Evolutionary conservation across 495 filamentous ascomycete genomes (phyloP), one percentile per base, ranked within the genome.

Genomic region (Xylaria sp.): DNA sequence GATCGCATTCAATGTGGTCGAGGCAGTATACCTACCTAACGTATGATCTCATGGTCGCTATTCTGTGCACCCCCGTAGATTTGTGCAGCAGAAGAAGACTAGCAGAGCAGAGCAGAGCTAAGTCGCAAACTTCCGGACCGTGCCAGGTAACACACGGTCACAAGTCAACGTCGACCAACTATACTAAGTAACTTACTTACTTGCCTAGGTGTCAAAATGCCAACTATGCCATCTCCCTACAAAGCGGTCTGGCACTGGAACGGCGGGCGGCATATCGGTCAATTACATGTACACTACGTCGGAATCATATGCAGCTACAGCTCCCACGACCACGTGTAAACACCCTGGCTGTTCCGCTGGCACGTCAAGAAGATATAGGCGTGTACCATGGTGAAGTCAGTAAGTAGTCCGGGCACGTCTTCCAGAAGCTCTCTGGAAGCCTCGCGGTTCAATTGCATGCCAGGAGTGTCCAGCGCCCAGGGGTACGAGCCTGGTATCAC

Each of bases 371-470:
- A 58, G 50, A 59, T 5, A 21, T 5, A 58, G 17, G 35, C 58
- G 43, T 59, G 31, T 33, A 31, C 29, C 31, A 37, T 37, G 57
- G 57, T 35, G 31, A n/a, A 59, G 57, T 14, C 11, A 4, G 15
- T 19, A 29, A 1, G n/a, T 31, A 62, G 21, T 17, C 41, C 29
- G 1, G 43, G 5, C 35, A 57, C 48, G 40, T 21, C 19, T 59
- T 68, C 52, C 59, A 68, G 66, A 68, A 67, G 19, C 29, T 46
- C 48, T 37, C 33, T 24, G 41, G 63, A 67, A 59, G 52, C 24
- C 21, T 58, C 8, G 24, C 9, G 15, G 24, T 44, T 24, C 66
- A 58, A 17, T 52, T 21, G 57, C 57, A 62, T 26, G 37, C 21
- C 24, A 14, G 9, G 31, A 35, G 37, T 24, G 24, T 17, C 46